Conservation (phyloP, 495 filamentous ascomycete species). For the Halenospora varia region DNA sequence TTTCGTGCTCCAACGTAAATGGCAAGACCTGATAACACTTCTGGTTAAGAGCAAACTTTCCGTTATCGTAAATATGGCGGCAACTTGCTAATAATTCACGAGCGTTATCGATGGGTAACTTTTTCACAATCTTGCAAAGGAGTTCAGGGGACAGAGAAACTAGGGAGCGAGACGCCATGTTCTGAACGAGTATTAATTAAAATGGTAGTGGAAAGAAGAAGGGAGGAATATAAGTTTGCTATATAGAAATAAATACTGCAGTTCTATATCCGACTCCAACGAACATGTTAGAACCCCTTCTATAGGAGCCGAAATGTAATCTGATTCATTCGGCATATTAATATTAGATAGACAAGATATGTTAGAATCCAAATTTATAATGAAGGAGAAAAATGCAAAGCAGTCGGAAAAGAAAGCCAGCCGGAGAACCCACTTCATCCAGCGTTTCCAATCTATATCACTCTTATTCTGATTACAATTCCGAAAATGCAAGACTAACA, state of each 20-base stretch:
- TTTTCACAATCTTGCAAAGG: constrained; percentile 1
- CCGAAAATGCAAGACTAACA: constrained; percentile 1
- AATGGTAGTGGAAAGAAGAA: constrained; percentile 4
- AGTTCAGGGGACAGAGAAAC: not conserved
- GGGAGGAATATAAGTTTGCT: constrained; percentile 1
- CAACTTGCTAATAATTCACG: constrained; percentile 4
- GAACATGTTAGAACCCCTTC: constrained; percentile 3
- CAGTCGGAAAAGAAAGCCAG: constrained; percentile 1
- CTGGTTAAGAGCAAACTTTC: not conserved
- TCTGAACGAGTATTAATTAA: constrained; percentile 5
- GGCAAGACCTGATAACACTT: constrained; percentile 4
- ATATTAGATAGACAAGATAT: constrained; percentile 6
- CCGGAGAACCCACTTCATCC: not conserved
- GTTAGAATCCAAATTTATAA: constrained; percentile 4
- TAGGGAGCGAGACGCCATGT: constrained; percentile 1
- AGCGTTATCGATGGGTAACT: constrained; percentile 5
- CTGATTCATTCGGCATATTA: constrained; percentile 2
- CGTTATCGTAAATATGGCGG: constrained; percentile 1
- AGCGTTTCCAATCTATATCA: constrained; percentile 4
- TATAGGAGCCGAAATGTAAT: constrained; percentile 3
- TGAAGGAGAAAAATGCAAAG: constrained; percentile 5
- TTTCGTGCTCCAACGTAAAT: constrained; percentile 4
- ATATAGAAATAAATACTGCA: constrained; percentile 2
- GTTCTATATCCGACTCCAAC: constrained; percentile 2
- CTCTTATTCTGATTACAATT: not conserved